Conservation (phyloP, 1,284 basidiomycete species). For the Cryptococcus floricola region DNA sequence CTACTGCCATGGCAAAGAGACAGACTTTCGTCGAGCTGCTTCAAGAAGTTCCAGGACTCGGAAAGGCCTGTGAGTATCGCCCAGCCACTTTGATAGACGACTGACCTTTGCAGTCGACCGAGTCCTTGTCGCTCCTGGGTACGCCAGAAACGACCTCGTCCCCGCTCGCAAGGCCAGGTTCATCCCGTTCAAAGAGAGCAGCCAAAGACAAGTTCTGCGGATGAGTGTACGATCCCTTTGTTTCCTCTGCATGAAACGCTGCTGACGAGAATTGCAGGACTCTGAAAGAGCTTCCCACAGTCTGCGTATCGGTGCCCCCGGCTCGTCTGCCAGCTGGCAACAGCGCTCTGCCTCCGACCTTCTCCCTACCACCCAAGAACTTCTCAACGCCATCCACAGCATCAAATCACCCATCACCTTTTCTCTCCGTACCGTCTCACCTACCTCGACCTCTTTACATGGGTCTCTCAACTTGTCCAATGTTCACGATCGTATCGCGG, state of each 20-base stretch:
- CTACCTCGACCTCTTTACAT: conserved; percentile 27
- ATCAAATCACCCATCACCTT: conserved; percentile 27
- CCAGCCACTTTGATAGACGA: conserved; percentile 44
- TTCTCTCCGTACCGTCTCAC: conserved; percentile 27
- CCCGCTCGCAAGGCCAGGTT: conserved; percentile 30
- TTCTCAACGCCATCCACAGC: conserved; percentile 23
- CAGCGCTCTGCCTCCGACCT: neutral
- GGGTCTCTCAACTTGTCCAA: conserved; percentile 39
- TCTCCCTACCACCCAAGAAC: conserved; percentile 13
- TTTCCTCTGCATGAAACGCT: neutral
- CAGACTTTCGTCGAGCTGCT: conserved; percentile 36
- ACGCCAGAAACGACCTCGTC: conserved; percentile 34
- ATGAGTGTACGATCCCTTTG: conserved; percentile 9
- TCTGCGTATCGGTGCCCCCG: conserved; percentile 3
- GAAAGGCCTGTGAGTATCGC: conserved; percentile 16
- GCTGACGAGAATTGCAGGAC: conserved; percentile 4
- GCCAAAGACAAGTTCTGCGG: conserved; percentile 8
- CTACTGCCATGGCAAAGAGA: conserved; percentile 7
- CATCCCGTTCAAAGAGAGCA: conserved; percentile 18
- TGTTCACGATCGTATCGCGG: conserved; percentile 21
- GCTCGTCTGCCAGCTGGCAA: neutral
- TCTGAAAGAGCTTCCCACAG: conserved; percentile 4
- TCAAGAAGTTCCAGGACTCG: conserved; percentile 32
- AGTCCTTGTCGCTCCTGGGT: conserved; percentile 31
- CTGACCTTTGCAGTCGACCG: conserved; percentile 52